Evolutionary conservation across 208 protist genomes (phyloP).

Genomic region (Wallacemonas collosoma): DNA sequence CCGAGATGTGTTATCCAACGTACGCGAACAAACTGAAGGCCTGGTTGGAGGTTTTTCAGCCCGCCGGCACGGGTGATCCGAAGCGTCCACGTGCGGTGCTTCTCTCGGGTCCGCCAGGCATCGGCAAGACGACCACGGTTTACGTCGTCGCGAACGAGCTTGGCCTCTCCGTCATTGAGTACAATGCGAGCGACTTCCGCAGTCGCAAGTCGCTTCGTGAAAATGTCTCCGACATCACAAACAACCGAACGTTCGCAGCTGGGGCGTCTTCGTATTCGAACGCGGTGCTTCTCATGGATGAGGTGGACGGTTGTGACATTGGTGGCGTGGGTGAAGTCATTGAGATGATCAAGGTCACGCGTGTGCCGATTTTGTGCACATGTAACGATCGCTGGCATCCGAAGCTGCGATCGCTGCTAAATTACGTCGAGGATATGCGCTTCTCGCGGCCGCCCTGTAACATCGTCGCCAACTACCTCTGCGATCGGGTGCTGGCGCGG

Average conservation of each 20-base stretch:
- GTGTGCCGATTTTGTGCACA: slow-evolving; percentile 98
- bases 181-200: slow-evolving; percentile 99
- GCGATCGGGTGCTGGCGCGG: slow-evolving; percentile 86
- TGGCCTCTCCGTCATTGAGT: slow-evolving; percentile 96
- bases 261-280: slow-evolving; percentile 65
- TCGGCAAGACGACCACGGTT: slow-evolving; percentile 99
- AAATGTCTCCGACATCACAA: slow-evolving; percentile 68
- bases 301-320: slow-evolving; percentile 99
- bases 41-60: slow-evolving; percentile 93
- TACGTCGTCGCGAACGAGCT: slow-evolving; percentile 85
- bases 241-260: slow-evolving; percentile 80
- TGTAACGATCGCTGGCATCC: slow-evolving; percentile 97
- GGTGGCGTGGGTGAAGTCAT: slow-evolving; percentile 97
- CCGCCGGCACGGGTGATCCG: slow-evolving; percentile 38
- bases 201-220: slow-evolving; percentile 93
- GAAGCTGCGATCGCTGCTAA: slow-evolving; percentile 95
- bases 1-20: slow-evolving; percentile 93
- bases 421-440: slow-evolving; percentile 95
- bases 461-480: slow-evolving; percentile 87
- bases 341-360: slow-evolving; percentile 93
- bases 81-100: slow-evolving; percentile 81
- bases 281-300: slow-evolving; percentile 98
- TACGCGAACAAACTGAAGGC: slow-evolving; percentile 82
- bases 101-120: slow-evolving; percentile 97
- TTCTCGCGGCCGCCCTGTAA: slow-evolving; percentile 90